Base-by-base conservation (phyloP, 2,329 filamentous ascomycete species). In the Paecilomyces fulvus region DNA sequence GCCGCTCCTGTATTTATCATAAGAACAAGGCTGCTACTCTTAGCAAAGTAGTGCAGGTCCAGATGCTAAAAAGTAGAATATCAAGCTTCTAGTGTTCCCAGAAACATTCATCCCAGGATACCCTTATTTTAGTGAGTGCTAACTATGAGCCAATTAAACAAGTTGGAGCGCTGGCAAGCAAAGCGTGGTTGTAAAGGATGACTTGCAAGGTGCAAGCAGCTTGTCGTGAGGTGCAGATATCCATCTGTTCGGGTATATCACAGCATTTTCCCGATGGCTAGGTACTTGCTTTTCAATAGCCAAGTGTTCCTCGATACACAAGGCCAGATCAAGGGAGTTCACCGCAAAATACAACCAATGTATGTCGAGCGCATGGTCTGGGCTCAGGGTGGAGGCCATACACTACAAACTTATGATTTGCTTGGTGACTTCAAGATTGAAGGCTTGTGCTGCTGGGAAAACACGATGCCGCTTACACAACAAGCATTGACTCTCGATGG, bases 391-490 rank as follows among this genome's bases (percentile, higher is more conserved):
- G 65, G 66, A 28, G 70, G 70, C 6, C 65, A 62, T 31, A 67
- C 66, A 21, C 56, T 73, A 30, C 62, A 65, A 43, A 70, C 64
- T 30, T 71, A 64, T 63, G 60, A 63, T 3, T 55, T 69, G 7
- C 64, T 62, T 3, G 55, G 69, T 7, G 68, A 65, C 5, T 73
- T 67, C 46, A 72, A 71, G 51, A 58, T 73, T 0, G 69, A 69
- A 17, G 70, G 68, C 7, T 61, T 73, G 8, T 67, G 65, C 7
- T 73, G 70, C 62, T 72, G 69, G 70, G 70, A 73, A 56, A 65
- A 72, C 51, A 73, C 70, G 2, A 70, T 72, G 69, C 72, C 72
- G 23, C 69, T 68, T 28, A 68, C 70, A 21, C 64, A 69, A n/a
- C 69, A 72, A 56, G 70, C 70, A 2, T 58, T 73, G 30, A 61